A percentile compares a stretch with the other conserved stretches of the same genome.
Conservation (phyloP, 2,329 filamentous ascomycete species). For the Calonectria henricotiae region DNA sequence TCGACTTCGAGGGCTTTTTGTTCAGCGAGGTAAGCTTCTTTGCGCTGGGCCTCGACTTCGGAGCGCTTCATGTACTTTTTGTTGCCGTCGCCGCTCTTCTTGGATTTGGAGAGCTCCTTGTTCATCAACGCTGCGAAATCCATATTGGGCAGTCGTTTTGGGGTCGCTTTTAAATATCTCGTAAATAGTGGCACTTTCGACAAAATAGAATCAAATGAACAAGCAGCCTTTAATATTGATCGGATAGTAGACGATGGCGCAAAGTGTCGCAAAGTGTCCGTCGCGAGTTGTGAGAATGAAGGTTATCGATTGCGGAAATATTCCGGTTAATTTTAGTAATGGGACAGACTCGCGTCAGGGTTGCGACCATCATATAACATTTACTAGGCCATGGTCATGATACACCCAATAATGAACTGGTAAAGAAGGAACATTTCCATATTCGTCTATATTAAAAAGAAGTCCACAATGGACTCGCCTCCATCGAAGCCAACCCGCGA, state of each 20-base stretch:
- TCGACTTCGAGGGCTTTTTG: slow-evolving; percentile 83
- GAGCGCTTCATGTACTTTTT: slow-evolving; percentile 90
- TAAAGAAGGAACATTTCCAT: not conserved
- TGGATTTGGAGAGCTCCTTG: slow-evolving; percentile 90
- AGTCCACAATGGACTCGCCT: slow-evolving; percentile 40
- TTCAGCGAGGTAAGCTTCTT: slow-evolving; percentile 85
- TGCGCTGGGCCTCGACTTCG: slow-evolving; percentile 87
- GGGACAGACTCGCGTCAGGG: slow-evolving; percentile 4
- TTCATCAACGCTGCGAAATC: slow-evolving; percentile 96
- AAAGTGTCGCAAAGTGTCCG: slow-evolving; percentile 29
- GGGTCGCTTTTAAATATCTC: not conserved
- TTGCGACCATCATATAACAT: slow-evolving; percentile 29
- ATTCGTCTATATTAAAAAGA: not conserved
- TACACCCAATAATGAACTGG: slow-evolving; percentile 10
- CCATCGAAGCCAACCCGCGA: slow-evolving; percentile 72
- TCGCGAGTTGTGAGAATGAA: slow-evolving; percentile 19
- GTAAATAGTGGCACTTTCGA: not conserved
- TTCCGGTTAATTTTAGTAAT: slow-evolving; percentile 43
- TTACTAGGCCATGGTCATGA: slow-evolving; percentile 15
- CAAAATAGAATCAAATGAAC: not conserved
- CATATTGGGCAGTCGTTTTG: slow-evolving; percentile 70
- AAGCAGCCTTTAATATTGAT: not conserved
- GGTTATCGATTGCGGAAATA: slow-evolving; percentile 51
- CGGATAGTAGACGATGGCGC: slow-evolving; percentile 34
- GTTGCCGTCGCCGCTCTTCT: slow-evolving; percentile 64